Conservation (phyloP, 257 asterid genomes). For the Nicotiana knightiana region DNA sequence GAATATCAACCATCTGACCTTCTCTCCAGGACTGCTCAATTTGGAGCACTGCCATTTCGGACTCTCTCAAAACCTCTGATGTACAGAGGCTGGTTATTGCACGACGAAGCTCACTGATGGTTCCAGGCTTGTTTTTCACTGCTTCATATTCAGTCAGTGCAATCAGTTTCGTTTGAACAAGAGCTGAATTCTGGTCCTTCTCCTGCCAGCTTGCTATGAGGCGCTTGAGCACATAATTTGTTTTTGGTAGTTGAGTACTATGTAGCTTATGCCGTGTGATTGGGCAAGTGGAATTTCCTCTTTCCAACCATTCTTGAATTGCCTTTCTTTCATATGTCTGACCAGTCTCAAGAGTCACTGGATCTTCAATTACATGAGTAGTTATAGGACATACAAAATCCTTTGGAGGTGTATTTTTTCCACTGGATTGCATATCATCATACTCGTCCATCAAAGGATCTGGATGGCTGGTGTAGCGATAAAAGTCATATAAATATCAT, state of each 20-base stretch:
- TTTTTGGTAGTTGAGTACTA: slow-evolving; percentile 50
- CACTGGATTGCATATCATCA: slow-evolving; percentile 22
- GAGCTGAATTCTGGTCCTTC: slow-evolving; percentile 20
- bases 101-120: slow-evolving; percentile 42
- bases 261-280: slow-evolving; percentile 70
- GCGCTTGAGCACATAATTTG: slow-evolving; percentile 76
- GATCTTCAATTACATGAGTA: slow-evolving; percentile 60
- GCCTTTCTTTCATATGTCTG: slow-evolving; percentile 77
- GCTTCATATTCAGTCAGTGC: slow-evolving; percentile 17
- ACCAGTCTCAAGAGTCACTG: slow-evolving; percentile 83
- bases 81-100: slow-evolving; percentile 54
- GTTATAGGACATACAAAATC: slow-evolving; percentile 90
- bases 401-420: slow-evolving; percentile 52
- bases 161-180: slow-evolving; percentile 10
- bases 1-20: slow-evolving; percentile 20
- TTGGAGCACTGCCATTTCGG: slow-evolving; percentile 56
- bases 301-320: slow-evolving; percentile 76
- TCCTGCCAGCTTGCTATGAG: slow-evolving; percentile 80
- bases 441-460: slow-evolving; percentile 44
- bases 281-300: slow-evolving; percentile 72
- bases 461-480: slow-evolving; percentile 29
- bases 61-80: slow-evolving; percentile 55
- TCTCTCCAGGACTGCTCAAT: slow-evolving; percentile 50
- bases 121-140: slow-evolving; percentile 23
- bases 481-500: slow-evolving; percentile 6